Conservation (phyloP, 306 rosid genomes). For the Lathyrus aphaca region DNA sequence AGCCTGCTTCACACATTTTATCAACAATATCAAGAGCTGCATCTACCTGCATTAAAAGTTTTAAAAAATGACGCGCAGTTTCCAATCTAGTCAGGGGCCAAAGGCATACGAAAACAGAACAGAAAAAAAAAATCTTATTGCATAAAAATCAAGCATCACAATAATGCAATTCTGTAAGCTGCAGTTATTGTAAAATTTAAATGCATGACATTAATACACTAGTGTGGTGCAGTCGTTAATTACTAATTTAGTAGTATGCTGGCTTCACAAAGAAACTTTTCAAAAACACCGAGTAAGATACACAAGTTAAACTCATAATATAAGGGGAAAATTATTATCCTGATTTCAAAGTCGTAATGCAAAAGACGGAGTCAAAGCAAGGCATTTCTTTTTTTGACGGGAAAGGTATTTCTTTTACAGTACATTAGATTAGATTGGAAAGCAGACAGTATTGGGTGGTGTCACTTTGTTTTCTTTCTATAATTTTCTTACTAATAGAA, state of each 20-base stretch:
- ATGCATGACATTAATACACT: neutral
- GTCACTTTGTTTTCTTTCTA: neutral
- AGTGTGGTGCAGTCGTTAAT: neutral
- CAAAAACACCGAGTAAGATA: neutral
- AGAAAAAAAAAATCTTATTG: neutral
- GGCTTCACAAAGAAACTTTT: neutral
- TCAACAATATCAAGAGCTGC: conserved; percentile 69
- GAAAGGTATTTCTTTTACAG: neutral
- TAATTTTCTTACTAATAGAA: neutral
- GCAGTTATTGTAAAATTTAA: conserved; percentile 2
- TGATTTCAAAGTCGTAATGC: neutral
- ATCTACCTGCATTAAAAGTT: conserved; percentile 58
- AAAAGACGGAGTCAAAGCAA: neutral
- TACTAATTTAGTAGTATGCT: conserved; percentile 2
- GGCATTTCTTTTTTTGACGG: neutral
- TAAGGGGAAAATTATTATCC: neutral
- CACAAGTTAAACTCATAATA: neutral
- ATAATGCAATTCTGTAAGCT: neutral
- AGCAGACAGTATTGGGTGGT: conserved; percentile 2
- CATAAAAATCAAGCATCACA: neutral
- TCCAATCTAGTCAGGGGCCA: conserved; percentile 6
- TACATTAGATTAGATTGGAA: neutral
- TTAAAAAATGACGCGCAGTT: conserved; percentile 10
- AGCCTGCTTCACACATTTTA: conserved; percentile 68
- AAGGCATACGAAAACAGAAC: conserved; percentile 11